Percentiles rank a stretch among this genome's conserved stretches.
phyloP scores from a whole-genome alignment of 2,329 filamentous ascomycete genomes.

The Microcyclosporella mali region DNA sequence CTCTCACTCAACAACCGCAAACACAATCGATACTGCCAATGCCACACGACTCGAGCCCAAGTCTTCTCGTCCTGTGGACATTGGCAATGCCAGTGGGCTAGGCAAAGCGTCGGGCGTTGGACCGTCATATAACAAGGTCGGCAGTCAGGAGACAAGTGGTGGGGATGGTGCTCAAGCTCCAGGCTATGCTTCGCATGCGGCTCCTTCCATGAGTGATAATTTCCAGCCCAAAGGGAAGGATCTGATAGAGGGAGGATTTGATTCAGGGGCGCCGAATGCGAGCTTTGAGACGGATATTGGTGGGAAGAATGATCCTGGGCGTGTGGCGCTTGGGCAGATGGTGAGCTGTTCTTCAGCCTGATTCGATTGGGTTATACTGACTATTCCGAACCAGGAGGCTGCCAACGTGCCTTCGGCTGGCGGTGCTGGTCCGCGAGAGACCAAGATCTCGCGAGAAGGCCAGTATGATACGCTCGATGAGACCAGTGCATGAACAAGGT shows the following conservation, averaged over 20 bases:
- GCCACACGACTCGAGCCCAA: constrained; percentile 48
- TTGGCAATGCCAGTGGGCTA: constrained; percentile 36
- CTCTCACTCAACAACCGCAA: constrained; percentile 49
- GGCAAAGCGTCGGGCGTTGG: constrained; percentile 33
- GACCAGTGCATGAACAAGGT: constrained; percentile 11
- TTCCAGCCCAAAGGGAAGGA: constrained; percentile 31
- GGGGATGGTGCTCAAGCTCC: background rate
- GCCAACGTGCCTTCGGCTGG: constrained; percentile 29
- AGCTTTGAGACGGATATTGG: constrained; percentile 51
- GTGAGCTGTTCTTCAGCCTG: background rate
- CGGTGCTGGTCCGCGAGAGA: constrained; percentile 25
- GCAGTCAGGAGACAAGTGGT: constrained; percentile 7
- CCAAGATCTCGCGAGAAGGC: constrained; percentile 14
- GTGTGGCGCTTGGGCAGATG: constrained; percentile 40
- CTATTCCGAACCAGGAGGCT: constrained; percentile 16
- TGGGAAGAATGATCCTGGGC: constrained; percentile 49
- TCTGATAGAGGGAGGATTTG: constrained; percentile 28
- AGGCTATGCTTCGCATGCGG: constrained; percentile 10
- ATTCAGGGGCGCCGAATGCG: constrained; percentile 39
- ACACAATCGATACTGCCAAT: constrained; percentile 50
- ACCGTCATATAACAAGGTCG: constrained; percentile 30
- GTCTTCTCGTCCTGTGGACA: constrained; percentile 39
- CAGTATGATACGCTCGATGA: constrained; percentile 17
- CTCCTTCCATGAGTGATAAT: constrained; percentile 28
- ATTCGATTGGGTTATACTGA: background rate